Base-by-base conservation (phyloP, 75 land plant species). In the Pinus taeda region DNA sequence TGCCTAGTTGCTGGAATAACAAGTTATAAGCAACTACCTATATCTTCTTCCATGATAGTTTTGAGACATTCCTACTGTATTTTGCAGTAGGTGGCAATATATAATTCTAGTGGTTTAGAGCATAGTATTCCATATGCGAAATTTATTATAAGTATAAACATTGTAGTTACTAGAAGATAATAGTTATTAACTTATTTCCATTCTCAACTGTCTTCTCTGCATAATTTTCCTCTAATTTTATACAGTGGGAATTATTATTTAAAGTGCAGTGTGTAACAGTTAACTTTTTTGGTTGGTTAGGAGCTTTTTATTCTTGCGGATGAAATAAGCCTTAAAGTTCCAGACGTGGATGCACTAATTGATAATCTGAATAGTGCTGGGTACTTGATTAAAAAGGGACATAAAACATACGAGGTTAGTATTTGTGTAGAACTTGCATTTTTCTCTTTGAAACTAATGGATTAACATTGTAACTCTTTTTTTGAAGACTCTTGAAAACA, bases 241-340 rank as follows among this genome's bases (percentile, higher is more conserved):
- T 18, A 55, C 14, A 4, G 5, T 24, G 22, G 20, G 3, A 74
- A 55, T 30, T 22, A 42, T 42, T 58, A 18, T 36, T 21, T 56
- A 18, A 22, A 37, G 24, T n/a, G 22, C 5, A 12, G 15, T 22
- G 7, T 14, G 49, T 73, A 39, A n/a, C 22, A 17, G 15, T 74
- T 1, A 7, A 53, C 21, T 76, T 30, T 15, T 30, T 55, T 33
- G 24, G 15, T 55, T 74, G 80, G 75, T 59, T 87, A 95, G 98
- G 98, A 95, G 80, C 83, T 95, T 66, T 95, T 83, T 74, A 81
- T 87, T 59, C 82, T 95, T 80, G 98, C 98, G 53, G 98, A 95
- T 77, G 86, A 83, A 65, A 95, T 95, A 73, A 70, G 86, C 77
- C 82, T 95, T 45, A 80, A 87, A 75, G 98, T 95, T 80, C 94